phyloP scores from a whole-genome alignment of 768 basidiomycete species.

The Rhizopogon vinicolor region DNA sequence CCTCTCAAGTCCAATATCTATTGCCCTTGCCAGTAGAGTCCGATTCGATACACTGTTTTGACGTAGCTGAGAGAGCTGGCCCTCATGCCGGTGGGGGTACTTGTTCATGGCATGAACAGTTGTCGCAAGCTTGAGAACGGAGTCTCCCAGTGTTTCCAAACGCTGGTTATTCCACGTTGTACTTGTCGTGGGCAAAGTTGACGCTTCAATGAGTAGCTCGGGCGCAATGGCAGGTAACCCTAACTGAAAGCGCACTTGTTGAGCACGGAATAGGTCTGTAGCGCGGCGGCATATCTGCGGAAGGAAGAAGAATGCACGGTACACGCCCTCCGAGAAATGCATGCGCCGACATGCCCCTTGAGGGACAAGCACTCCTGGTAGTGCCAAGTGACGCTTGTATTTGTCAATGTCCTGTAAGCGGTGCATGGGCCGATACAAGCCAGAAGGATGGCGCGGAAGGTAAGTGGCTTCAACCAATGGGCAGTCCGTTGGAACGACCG shows the following conservation, averaged over 20 bases:
- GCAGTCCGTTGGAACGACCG: slow-evolving; percentile 48
- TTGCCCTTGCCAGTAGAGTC: slow-evolving; percentile 63
- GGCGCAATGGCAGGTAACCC: slow-evolving; percentile 56
- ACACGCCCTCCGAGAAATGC: slow-evolving; percentile 47
- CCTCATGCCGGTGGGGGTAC: slow-evolving; percentile 77
- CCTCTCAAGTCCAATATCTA: slow-evolving; percentile 54
- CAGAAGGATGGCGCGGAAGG: slow-evolving; percentile 38
- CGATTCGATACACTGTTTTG: slow-evolving; percentile 65
- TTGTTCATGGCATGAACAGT: slow-evolving; percentile 76
- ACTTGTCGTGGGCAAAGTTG: slow-evolving; percentile 64
- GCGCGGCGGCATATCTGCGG: slow-evolving; percentile 66
- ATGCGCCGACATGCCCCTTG: slow-evolving; percentile 48
- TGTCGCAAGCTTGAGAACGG: slow-evolving; percentile 71
- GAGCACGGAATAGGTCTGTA: slow-evolving; percentile 60
- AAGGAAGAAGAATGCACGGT: slow-evolving; percentile 48
- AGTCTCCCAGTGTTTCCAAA: slow-evolving; percentile 84
- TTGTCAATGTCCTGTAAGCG: slow-evolving; percentile 23
- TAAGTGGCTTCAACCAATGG: slow-evolving; percentile 54
- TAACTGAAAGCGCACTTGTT: slow-evolving; percentile 45
- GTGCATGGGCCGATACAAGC: slow-evolving; percentile 32
- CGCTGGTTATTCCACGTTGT: slow-evolving; percentile 78
- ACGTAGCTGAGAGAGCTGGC: slow-evolving; percentile 67
- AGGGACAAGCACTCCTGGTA: slow-evolving; percentile 33
- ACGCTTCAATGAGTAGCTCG: slow-evolving; percentile 62
- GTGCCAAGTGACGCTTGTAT: slow-evolving; percentile 16